Percentiles rank a stretch among this genome's conserved stretches.
Evolutionary conservation across 192 early-diverging fungal genomes (phyloP).

Genomic region (Linnemannia elongata): DNA sequence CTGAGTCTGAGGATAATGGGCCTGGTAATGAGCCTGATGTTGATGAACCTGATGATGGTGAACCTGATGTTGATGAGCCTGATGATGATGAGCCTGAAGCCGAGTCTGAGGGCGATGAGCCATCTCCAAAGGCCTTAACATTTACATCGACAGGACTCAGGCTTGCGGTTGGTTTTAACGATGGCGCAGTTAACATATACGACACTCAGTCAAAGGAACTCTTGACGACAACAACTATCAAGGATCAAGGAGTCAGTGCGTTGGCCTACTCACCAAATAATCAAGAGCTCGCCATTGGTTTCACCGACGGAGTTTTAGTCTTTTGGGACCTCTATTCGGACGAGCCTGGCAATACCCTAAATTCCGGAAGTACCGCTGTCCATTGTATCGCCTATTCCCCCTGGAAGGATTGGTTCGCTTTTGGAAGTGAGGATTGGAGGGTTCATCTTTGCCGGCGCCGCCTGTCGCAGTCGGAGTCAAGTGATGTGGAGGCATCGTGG

Average conservation of each 20-base stretch:
- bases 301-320: not conserved
- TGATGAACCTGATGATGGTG: too few species aligned
- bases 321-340: too few species aligned
- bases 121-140: not conserved
- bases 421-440: not conserved
- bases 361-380: too few species aligned
- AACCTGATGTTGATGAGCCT: too few species aligned
- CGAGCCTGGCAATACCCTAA: too few species aligned
- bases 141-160: not conserved
- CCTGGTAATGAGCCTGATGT: too few species aligned
- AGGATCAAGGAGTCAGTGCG: not conserved
- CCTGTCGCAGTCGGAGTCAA: too few species aligned
- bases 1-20: too few species aligned
- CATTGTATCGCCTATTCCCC: not conserved
- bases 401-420: not conserved
- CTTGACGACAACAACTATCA: not conserved
- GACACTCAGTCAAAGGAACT: not conserved
- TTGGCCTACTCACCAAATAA: not conserved
- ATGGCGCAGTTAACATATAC: not conserved
- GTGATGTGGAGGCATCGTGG: not conserved
- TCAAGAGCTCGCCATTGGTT: not conserved
- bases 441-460: not conserved
- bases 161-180: not conserved
- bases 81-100: too few species aligned
- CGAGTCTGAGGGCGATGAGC: too few species aligned